phyloP scores from a whole-genome alignment of 2,329 filamentous ascomycete genomes.

The Calonectria hongkongensis region DNA sequence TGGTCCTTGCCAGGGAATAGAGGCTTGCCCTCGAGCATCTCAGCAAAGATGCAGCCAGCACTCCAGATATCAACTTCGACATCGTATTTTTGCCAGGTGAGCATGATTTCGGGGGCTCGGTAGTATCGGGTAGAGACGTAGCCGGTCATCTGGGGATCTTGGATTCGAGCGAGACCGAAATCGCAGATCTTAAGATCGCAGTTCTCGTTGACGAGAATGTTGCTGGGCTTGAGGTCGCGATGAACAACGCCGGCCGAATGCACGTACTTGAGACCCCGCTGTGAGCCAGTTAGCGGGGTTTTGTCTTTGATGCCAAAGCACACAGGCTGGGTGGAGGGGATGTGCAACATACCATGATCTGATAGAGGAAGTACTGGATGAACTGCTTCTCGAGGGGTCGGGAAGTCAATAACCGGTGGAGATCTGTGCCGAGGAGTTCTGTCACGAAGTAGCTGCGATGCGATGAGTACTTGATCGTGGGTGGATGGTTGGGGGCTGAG shows the following conservation, averaged over 20 bases:
- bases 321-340: neutral
- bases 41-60: constrained; percentile 98
- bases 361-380: constrained; percentile 99
- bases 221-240: constrained; percentile 97
- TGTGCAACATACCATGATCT: constrained; percentile 86
- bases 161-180: constrained; percentile 96
- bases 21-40: constrained; percentile 99
- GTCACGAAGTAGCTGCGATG: constrained; percentile 92
- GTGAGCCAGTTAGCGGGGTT: constrained; percentile 43
- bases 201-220: constrained; percentile 99
- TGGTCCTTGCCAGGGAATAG: constrained; percentile 99
- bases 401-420: constrained; percentile 95
- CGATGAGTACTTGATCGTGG: constrained; percentile 46
- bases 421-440: constrained; percentile 95
- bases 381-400: constrained; percentile 99
- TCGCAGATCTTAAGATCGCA: constrained; percentile 99
- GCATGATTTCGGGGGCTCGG: constrained; percentile 99
- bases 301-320: constrained; percentile 1
- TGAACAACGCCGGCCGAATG: constrained; percentile 99
- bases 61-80: constrained; percentile 99
- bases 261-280: constrained; percentile 99
- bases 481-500: constrained; percentile 29
- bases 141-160: constrained; percentile 99
- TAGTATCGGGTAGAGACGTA: constrained; percentile 99
- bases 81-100: constrained; percentile 99